Evolutionary conservation across 495 filamentous ascomycete genomes (phyloP).

Genomic region (Penicillium soppii): DNA sequence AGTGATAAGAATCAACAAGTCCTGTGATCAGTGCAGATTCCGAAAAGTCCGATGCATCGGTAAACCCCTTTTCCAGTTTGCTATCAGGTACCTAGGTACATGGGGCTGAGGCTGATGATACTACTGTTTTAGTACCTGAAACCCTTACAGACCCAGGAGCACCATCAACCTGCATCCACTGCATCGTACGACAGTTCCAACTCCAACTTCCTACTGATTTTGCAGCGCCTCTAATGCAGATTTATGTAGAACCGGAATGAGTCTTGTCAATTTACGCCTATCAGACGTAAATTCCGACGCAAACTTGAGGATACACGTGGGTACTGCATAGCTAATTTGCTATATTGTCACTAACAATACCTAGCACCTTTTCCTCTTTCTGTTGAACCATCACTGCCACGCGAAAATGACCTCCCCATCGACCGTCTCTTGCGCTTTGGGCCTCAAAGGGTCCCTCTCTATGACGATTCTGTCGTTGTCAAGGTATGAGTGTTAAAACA

Average conservation of each 20-base stretch:
- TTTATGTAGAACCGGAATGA: background rate
- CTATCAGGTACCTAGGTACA: background rate
- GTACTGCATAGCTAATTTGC: background rate
- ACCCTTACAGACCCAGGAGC: background rate
- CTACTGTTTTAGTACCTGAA: background rate
- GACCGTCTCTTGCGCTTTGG: background rate
- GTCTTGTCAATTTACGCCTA: background rate
- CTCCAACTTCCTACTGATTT: background rate
- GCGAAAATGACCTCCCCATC: background rate
- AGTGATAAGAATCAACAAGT: background rate
- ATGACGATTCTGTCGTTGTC: background rate
- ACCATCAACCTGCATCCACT: background rate
- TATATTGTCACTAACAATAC: background rate
- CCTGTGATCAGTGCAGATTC: conserved; percentile 1
- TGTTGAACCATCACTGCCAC: background rate
- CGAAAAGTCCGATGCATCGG: conserved; percentile 2
- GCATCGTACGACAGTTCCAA: background rate
- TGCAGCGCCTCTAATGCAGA: background rate
- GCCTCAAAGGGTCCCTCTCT: background rate
- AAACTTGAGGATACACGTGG: background rate
- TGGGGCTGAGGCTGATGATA: background rate
- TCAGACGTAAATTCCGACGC: background rate
- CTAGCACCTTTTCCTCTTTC: background rate
- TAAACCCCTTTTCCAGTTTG: background rate
- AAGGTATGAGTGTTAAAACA: background rate